These are phyloP conservation scores for Eucalyptus microcorys DNA, from an alignment of 345 rosid genomes.

Conservation along the genomic window DNA sequence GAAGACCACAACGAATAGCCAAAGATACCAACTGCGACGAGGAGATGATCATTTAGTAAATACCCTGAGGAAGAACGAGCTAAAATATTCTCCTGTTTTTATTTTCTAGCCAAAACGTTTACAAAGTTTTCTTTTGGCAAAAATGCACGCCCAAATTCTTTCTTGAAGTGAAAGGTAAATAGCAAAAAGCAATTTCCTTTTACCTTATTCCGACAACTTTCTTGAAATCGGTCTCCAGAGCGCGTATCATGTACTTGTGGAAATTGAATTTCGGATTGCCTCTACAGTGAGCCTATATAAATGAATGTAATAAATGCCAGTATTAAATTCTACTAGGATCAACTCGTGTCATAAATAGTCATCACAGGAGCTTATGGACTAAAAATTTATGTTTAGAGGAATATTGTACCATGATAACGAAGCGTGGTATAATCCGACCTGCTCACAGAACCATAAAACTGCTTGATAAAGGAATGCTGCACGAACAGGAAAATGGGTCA, in stretches of 20 bases:
- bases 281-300: constrained; percentile 63
- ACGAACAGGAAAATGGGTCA: not conserved
- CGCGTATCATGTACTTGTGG: constrained; percentile 75
- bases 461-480: constrained; percentile 84
- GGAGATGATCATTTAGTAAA: not conserved
- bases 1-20: constrained; percentile 76
- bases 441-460: constrained; percentile 69
- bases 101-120: not conserved
- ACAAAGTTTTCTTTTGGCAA: not conserved
- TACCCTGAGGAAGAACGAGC: not conserved
- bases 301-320: not conserved
- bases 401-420: constrained; percentile 51
- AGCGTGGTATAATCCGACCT: constrained; percentile 67
- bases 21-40: constrained; percentile 77
- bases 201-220: constrained; percentile 93
- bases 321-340: not conserved
- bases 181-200: not conserved
- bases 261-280: constrained; percentile 69
- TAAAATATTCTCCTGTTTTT: not conserved
- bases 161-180: not conserved
- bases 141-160: not conserved
- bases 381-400: not conserved
- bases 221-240: constrained; percentile 91
- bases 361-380: not conserved
- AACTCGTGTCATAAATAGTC: not conserved